phyloP scores from a whole-genome alignment of 2,329 filamentous ascomycete genomes.

The Stagonosporopsis rhizophila region DNA sequence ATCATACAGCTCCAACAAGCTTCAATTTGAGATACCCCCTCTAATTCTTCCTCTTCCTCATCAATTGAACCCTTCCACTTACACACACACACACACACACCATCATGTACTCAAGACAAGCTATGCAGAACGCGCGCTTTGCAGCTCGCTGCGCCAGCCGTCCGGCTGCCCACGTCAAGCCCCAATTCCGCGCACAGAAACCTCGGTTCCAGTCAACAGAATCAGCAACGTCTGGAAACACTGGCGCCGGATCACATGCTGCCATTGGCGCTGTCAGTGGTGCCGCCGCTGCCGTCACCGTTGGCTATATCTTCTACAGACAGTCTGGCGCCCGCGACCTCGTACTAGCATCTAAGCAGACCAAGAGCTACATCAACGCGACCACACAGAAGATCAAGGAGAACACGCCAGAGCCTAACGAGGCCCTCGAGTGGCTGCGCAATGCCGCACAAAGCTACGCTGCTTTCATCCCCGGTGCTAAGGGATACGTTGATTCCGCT shows the following conservation, averaged over 20 bases:
- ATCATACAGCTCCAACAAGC: slow-evolving; percentile 13
- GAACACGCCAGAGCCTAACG: slow-evolving; percentile 69
- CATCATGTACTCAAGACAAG: slow-evolving; percentile 46
- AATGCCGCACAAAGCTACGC: slow-evolving; percentile 73
- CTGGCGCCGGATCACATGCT: slow-evolving; percentile 46
- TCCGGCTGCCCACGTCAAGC: slow-evolving; percentile 34
- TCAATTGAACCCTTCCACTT: slow-evolving; percentile 17
- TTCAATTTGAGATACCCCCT: slow-evolving; percentile 5
- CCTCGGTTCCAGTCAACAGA: slow-evolving; percentile 46
- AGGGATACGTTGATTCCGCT: slow-evolving; percentile 69
- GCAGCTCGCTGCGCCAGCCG: slow-evolving; percentile 40
- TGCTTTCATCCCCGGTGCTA: slow-evolving; percentile 73
- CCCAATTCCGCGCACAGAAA: slow-evolving; percentile 38
- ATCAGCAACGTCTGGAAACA: slow-evolving; percentile 30
- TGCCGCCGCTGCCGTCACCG: slow-evolving; percentile 55
- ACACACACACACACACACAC: slow-evolving; percentile 1
- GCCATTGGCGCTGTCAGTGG: slow-evolving; percentile 60
- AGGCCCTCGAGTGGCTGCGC: slow-evolving; percentile 71
- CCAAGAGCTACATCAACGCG: slow-evolving; percentile 66
- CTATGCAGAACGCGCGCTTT: slow-evolving; percentile 40
- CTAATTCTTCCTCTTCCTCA: background rate
- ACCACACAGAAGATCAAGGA: slow-evolving; percentile 68
- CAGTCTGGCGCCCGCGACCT: slow-evolving; percentile 60
- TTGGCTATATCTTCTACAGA: slow-evolving; percentile 62
- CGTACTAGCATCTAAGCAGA: slow-evolving; percentile 60